A percentile compares a stretch with the other conserved stretches of the same genome.
These are phyloP conservation scores for Candida ficus DNA, from an alignment of 805 yeast species.

Conservation along the genomic window DNA sequence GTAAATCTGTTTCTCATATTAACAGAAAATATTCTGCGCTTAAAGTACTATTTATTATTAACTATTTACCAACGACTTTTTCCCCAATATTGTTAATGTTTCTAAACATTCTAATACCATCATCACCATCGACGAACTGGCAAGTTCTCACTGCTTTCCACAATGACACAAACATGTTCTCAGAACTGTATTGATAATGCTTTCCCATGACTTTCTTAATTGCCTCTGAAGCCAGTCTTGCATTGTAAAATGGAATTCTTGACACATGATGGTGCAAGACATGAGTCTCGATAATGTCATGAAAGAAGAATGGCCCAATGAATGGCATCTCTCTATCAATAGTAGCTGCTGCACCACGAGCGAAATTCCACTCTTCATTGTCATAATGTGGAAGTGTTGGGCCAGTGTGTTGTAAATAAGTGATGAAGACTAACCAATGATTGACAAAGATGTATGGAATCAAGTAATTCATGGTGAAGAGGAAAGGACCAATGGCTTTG, in stretches of 20 bases:
- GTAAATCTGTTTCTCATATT: no score
- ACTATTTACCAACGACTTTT: constrained; percentile 10
- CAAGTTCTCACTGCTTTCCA: constrained; percentile 63
- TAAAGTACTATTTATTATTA: no score
- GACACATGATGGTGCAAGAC: constrained; percentile 82
- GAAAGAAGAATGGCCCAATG: constrained; percentile 73
- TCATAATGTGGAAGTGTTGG: constrained; percentile 77
- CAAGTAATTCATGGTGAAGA: constrained; percentile 63
- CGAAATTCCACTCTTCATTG: constrained; percentile 72
- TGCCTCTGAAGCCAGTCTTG: constrained; percentile 72
- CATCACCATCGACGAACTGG: constrained; percentile 69
- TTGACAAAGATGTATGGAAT: constrained; percentile 76
- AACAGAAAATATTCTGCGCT: no score
- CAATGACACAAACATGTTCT: constrained; percentile 66
- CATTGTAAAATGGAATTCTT: constrained; percentile 84
- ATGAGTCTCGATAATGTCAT: constrained; percentile 87
- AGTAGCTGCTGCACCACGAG: constrained; percentile 88
- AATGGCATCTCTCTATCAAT: constrained; percentile 82
- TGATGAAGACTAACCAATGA: constrained; percentile 88
- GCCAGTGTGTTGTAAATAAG: constrained; percentile 81
- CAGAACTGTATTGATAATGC: constrained; percentile 61
- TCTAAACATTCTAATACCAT: constrained; percentile 70
- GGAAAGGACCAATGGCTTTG: constrained; percentile 56
- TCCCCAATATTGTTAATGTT: constrained; percentile 60
- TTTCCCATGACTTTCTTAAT: constrained; percentile 82